Evolutionary conservation across 1,139 yeast genomes (phyloP), one percentile per base, ranked within the genome.

Genomic region (Debaryomycetaceae sp.): DNA sequence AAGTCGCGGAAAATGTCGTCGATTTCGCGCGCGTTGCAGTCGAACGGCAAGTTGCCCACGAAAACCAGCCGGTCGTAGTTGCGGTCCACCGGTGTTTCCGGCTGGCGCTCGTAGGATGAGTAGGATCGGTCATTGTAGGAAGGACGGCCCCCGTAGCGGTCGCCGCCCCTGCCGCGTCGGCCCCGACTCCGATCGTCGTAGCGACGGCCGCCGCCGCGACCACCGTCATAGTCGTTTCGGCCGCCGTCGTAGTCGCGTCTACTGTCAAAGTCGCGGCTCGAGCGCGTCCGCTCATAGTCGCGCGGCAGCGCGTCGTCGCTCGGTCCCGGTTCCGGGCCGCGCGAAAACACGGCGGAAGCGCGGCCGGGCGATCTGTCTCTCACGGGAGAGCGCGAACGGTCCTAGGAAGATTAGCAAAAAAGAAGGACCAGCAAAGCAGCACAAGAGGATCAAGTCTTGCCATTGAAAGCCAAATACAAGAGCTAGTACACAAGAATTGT

Each of bases 21-120:
- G 31, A 80, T 59, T 30, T 78, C 80, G 30, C 60, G 57, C 37
- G 80, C 67, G 19, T 73, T 67, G 35, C 73, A 63, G 31, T 71
- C 74, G 44, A 70, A 80, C 6, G 90, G 83, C 33, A 80, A 60
- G 46, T 80, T 80, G 5, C 90, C 87, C 28, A 80, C 68, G 47
- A 80, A 80, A 29, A 79, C 60, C 35, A 83, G 75, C 47, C 78
- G 77, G 32, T 68, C 72, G 46, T 76, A 77, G 50, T 77, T 74
- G 53, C 90, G 67, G 35, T 73, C 77, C n/a, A 68, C 58, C 33
- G 16, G 18, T 7, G 26, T 8, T 10, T 13, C 18, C 6, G 12
- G n/a, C 7, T 8, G 7, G 26, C 26, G 26, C 6, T 10, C 26
- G 26, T 11, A 6, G 6, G 20, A 10, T 18, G 8, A 10, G 6